Percentiles rank a stretch among this genome's conserved stretches.
Evolutionary conservation across 257 asterid species (phyloP).

Genomic region (Solanum appendiculatum): DNA sequence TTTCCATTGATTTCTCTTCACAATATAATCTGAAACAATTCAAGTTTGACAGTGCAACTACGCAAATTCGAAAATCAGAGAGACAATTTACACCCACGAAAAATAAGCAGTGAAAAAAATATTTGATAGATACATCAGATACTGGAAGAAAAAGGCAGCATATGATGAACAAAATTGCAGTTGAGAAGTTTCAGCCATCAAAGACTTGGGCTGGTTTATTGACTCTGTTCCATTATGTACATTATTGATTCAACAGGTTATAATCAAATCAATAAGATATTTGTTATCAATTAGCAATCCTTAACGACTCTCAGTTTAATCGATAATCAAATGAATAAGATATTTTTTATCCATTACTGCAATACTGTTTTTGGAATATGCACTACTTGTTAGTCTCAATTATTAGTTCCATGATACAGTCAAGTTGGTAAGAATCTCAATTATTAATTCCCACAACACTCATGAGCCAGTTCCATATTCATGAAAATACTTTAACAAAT

Average conservation of each 20-base stretch:
- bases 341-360: neutral
- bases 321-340: neutral
- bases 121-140: neutral
- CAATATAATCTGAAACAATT: neutral
- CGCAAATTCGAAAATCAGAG: neutral
- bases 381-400: neutral
- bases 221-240: neutral
- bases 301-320: neutral
- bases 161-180: neutral
- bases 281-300: neutral
- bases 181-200: neutral
- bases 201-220: neutral
- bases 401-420: neutral
- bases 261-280: neutral
- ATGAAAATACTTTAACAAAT: neutral
- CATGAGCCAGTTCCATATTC: neutral
- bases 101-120: neutral
- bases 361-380: neutral
- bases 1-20: neutral
- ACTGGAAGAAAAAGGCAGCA: neutral
- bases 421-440: neutral
- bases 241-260: too few species aligned
- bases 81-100: neutral
- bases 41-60: neutral
- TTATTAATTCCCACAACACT: neutral